Evolutionary conservation across 208 protist genomes (phyloP), one percentile per base, ranked within the genome.

Genomic region (Leishmania guyanensis): DNA sequence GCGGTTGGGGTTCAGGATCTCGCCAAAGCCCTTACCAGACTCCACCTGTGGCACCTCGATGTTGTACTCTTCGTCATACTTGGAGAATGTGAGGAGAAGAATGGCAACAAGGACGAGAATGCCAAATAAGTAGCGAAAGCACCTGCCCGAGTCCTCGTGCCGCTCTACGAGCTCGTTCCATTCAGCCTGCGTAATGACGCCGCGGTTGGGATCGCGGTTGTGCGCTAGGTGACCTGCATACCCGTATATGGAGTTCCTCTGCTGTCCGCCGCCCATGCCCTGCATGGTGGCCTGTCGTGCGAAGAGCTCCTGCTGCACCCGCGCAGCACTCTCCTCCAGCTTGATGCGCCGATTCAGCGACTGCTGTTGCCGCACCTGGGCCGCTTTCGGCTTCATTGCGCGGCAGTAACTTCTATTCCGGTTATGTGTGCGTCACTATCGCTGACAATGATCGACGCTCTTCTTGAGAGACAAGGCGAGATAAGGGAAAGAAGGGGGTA

Each of bases 61-160:
- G 76, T 92, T 93, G 87, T 92, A 95, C 88, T 97, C 94, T 62
- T 91, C 88, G 78, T 97, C 94, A 70, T 95, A 97, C 84, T 96
- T 97, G 48, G 86, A 86, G 26, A 92, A 85, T 9, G 75, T 70
- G 10, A 97, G 78, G 29, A 95, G 26, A 54, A 88, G 53, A n/a
- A 97, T 51, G 50, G 82, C 72, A 71, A 85, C 65, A 6, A 96
- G 1, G 22, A 96, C 58, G 69, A 93, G n/a, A 43, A 90, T 54
- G 69, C 84, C 85, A 84, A 95, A 95, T 60, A 90, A 60, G 76
- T 85, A 86, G 39, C 92, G 91, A 79, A 97, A 97, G 22, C 56
- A 83, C 65, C 80, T 91, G 39, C 94, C 92, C 22, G 91, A 96
- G 81, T 95, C 90, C 66, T 95, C 92, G 78, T 93, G 86, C 65